phyloP scores from a whole-genome alignment of 2,329 filamentous ascomycete genomes.

The Chaetoscypha palmicola region DNA sequence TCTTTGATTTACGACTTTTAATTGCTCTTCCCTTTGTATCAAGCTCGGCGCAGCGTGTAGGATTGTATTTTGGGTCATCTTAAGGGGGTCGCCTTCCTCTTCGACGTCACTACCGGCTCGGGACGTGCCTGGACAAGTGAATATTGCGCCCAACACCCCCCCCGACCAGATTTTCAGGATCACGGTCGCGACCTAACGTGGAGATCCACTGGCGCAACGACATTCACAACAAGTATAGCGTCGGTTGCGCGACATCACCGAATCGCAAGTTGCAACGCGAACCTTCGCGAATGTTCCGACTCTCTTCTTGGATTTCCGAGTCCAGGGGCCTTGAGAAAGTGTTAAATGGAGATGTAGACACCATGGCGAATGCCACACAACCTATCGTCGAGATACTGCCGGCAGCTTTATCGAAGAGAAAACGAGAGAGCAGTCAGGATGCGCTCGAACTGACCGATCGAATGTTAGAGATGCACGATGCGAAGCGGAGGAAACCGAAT shows the following conservation, averaged over 20 bases:
- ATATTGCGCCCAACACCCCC: slow-evolving; percentile 9
- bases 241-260: slow-evolving; percentile 10
- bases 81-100: slow-evolving; percentile 1
- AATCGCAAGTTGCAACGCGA: not conserved
- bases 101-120: slow-evolving; percentile 9
- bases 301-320: slow-evolving; percentile 48
- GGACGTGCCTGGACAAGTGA: not conserved
- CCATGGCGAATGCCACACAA: slow-evolving; percentile 29
- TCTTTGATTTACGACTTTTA: slow-evolving; percentile 20
- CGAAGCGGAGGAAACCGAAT: slow-evolving; percentile 30
- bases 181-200: slow-evolving; percentile 5
- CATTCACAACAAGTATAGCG: slow-evolving; percentile 4
- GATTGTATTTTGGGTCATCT: slow-evolving; percentile 5
- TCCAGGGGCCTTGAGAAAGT: slow-evolving; percentile 49
- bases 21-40: slow-evolving; percentile 19
- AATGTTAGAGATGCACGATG: slow-evolving; percentile 20
- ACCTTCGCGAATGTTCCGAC: slow-evolving; percentile 52
- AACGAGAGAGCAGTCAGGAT: slow-evolving; percentile 20
- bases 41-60: slow-evolving; percentile 8
- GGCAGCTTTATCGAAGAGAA: slow-evolving; percentile 22
- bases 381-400: slow-evolving; percentile 21
- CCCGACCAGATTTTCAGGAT: slow-evolving; percentile 2
- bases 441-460: slow-evolving; percentile 7
- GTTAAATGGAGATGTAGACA: slow-evolving; percentile 36
- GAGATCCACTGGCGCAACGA: slow-evolving; percentile 7